Evolutionary conservation across 2,329 filamentous ascomycete genomes (phyloP).

Genomic region (Fonsecaea erecta): DNA sequence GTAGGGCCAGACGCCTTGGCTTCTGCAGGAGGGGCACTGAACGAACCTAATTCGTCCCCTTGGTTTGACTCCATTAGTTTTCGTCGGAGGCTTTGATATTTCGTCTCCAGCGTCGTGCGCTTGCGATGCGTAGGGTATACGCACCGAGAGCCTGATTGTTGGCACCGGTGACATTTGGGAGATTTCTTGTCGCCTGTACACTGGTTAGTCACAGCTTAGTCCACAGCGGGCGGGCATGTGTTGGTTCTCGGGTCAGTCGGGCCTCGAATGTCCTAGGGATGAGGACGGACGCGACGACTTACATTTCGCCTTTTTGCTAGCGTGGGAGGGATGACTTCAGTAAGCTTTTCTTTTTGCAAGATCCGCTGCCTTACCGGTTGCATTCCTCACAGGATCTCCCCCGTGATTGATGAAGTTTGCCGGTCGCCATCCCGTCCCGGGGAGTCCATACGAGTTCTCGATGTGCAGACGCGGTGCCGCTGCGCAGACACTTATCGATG

Average conservation of each 20-base stretch:
- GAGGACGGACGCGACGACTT: background rate
- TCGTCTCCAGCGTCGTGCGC: constrained; percentile 1
- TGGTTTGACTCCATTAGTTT: constrained; percentile 1
- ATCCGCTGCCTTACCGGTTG: background rate
- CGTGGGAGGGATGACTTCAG: background rate
- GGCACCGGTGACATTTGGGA: constrained; percentile 2
- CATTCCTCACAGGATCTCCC: constrained; percentile 10
- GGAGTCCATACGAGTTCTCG: too few species aligned
- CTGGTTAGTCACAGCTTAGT: background rate
- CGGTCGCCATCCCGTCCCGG: background rate
- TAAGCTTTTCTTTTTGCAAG: background rate
- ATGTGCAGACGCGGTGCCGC: background rate
- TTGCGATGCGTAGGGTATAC: constrained; percentile 2
- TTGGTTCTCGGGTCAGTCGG: background rate
- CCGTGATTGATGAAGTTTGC: background rate
- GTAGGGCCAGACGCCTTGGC: background rate
- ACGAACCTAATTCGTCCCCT: background rate
- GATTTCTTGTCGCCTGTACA: constrained; percentile 3
- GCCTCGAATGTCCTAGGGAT: background rate
- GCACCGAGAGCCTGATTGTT: background rate
- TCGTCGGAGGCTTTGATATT: constrained; percentile 7
- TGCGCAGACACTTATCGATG: background rate
- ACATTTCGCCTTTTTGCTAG: constrained; percentile 8
- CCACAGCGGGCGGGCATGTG: background rate
- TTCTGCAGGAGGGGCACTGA: background rate